These are phyloP conservation scores for Starmerella riodocensis DNA, from an alignment of 805 yeast genomes.

Conservation along the genomic window DNA sequence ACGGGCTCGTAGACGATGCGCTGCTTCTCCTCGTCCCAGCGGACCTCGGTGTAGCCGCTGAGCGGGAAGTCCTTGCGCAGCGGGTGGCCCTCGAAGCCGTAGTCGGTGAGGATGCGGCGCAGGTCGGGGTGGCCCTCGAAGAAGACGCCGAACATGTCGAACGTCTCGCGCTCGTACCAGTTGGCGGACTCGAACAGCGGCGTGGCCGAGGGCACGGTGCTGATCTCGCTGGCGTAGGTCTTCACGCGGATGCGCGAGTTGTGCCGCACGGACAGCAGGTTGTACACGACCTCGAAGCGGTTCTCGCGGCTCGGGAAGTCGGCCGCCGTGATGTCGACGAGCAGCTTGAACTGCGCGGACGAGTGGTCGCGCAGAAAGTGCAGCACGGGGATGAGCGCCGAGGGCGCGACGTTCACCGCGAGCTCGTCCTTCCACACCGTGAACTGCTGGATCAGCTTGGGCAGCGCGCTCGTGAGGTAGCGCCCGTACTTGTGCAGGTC, in stretches of 20 bases:
- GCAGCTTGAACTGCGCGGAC: constrained; percentile 63
- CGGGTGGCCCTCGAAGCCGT: constrained; percentile 87
- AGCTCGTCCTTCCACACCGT: constrained; percentile 87
- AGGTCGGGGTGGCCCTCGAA: constrained; percentile 83
- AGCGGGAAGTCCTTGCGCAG: constrained; percentile 86
- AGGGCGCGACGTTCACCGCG: constrained; percentile 60
- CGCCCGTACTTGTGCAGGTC: constrained; percentile 72
- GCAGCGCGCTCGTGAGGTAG: constrained; percentile 63
- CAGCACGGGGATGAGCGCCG: constrained; percentile 58
- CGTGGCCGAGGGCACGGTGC: constrained; percentile 70
- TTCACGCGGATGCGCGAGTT: constrained; percentile 80
- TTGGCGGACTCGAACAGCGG: constrained; percentile 65
- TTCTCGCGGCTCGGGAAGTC: constrained; percentile 75
- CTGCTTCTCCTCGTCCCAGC: constrained; percentile 83
- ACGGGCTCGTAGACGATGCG: constrained; percentile 80
- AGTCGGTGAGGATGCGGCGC: constrained; percentile 81
- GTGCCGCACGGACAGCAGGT: constrained; percentile 64
- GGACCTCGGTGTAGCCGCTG: constrained; percentile 79
- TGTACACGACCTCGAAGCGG: constrained; percentile 79
- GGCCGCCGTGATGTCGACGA: constrained; percentile 73
- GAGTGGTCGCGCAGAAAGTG: constrained; percentile 65
- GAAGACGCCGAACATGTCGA: constrained; percentile 75
- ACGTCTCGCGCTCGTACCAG: constrained; percentile 85
- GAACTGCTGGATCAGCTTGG: constrained; percentile 71
- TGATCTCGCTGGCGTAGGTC: constrained; percentile 73